A percentile compares a stretch with the other conserved stretches of the same genome.
These are phyloP conservation scores for Vanrija humicola DNA, from an alignment of 1,284 basidiomycete species.

Conservation along the genomic window DNA sequence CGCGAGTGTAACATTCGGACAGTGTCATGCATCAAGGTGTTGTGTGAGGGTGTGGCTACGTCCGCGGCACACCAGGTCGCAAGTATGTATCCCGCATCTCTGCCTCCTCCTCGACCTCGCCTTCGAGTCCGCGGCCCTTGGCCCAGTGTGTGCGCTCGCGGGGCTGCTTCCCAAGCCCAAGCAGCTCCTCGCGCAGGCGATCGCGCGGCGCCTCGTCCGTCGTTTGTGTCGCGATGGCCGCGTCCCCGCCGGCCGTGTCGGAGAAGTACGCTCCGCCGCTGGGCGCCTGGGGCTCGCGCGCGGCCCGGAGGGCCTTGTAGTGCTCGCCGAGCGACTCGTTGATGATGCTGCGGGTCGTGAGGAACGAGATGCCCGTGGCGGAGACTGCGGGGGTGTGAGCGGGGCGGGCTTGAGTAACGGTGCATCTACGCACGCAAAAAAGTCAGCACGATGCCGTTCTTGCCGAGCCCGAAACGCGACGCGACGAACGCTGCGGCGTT, in stretches of 20 bases:
- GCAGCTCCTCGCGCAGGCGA: constrained; percentile 6
- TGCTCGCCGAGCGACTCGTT: constrained; percentile 16
- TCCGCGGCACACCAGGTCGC: constrained; percentile 28
- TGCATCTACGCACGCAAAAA: constrained; percentile 31
- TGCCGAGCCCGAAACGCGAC: constrained; percentile 8
- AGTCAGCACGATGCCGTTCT: constrained; percentile 25
- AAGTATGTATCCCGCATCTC: constrained; percentile 37
- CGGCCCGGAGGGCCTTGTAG: background rate
- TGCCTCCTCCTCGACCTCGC: constrained; percentile 32
- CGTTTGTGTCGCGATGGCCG: background rate
- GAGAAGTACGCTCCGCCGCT: background rate
- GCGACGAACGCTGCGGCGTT: constrained; percentile 11
- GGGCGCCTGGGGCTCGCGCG: background rate
- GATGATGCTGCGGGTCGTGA: constrained; percentile 21
- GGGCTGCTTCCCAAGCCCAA: constrained; percentile 10
- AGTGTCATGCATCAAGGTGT: no score
- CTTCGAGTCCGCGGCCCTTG: constrained; percentile 28
- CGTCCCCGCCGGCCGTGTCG: background rate
- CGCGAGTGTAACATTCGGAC: no score
- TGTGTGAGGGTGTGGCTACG: background rate
- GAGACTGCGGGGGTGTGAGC: constrained; percentile 14
- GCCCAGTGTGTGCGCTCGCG: constrained; percentile 23
- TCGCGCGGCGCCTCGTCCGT: background rate
- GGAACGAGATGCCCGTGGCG: constrained; percentile 26
- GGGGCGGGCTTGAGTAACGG: background rate